Percentiles rank a stretch among this genome's conserved stretches.
Conservation (phyloP, 768 basidiomycete genomes). For the Leccinum rimulosum region DNA sequence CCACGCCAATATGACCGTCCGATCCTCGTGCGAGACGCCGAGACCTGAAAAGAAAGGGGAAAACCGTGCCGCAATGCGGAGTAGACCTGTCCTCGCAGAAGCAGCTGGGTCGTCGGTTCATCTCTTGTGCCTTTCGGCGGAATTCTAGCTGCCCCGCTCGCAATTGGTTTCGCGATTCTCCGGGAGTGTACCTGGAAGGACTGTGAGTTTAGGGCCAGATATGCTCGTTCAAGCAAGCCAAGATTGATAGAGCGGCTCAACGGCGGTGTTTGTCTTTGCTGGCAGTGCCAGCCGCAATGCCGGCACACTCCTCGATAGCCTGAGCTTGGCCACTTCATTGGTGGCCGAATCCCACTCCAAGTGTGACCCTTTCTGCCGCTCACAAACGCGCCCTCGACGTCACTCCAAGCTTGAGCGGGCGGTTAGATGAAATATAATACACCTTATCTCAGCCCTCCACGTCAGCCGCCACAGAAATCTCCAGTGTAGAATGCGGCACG, state of each 20-base stretch:
- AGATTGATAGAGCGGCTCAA: background rate
- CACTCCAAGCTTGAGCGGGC: background rate
- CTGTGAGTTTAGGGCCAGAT: background rate
- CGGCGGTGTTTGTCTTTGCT: slow-evolving; percentile 10
- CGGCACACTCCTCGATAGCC: background rate
- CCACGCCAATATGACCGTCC: background rate
- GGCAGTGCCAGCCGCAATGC: slow-evolving; percentile 13
- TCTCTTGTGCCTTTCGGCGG: slow-evolving; percentile 1
- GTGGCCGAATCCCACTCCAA: background rate
- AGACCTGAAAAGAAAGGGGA: background rate
- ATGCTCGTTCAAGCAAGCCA: background rate
- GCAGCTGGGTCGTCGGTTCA: background rate
- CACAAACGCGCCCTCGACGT: background rate
- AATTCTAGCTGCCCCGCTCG: background rate
- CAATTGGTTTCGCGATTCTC: background rate
- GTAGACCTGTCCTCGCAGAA: background rate
- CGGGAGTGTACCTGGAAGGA: background rate
- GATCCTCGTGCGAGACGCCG: slow-evolving; percentile 3
- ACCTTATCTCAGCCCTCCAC: background rate
- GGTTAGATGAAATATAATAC: background rate
- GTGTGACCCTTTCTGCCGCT: background rate
- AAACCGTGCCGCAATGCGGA: background rate
- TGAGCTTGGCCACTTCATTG: background rate
- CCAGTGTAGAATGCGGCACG: background rate
- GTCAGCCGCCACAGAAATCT: background rate